A percentile compares a stretch with the other conserved stretches of the same genome.
Conservation (phyloP, 345 rosid genomes). For the Aquilaria yunnanensis region DNA sequence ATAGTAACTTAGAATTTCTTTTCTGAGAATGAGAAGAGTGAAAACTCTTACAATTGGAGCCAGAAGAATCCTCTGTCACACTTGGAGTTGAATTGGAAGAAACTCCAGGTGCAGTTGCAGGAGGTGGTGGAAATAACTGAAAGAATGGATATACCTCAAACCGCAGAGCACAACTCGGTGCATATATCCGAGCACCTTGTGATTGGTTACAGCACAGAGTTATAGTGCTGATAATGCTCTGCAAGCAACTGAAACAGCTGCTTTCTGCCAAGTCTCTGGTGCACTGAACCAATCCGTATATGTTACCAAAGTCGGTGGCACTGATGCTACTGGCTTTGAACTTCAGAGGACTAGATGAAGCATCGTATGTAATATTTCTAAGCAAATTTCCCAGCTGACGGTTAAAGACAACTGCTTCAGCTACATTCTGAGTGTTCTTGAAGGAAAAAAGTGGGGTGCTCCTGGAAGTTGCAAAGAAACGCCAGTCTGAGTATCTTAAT, state of each 20-base stretch:
- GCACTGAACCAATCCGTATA: slow-evolving; percentile 38
- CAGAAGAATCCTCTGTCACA: slow-evolving; percentile 1
- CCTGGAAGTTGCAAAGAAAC: slow-evolving; percentile 21
- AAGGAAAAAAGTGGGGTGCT: not conserved
- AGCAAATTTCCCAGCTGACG: slow-evolving; percentile 16
- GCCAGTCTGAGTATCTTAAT: slow-evolving; percentile 19
- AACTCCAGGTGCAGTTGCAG: slow-evolving; percentile 13
- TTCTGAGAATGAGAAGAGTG: not conserved
- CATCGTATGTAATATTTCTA: slow-evolving; percentile 13
- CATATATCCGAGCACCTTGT: slow-evolving; percentile 13
- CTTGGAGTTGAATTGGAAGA: slow-evolving; percentile 5
- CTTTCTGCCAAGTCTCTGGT: slow-evolving; percentile 20
- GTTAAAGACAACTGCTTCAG: slow-evolving; percentile 12
- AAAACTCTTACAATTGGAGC: slow-evolving; percentile 12
- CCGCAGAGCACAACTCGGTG: slow-evolving; percentile 30
- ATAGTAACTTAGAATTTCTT: not conserved
- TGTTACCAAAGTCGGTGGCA: slow-evolving; percentile 3
- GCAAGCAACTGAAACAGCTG: slow-evolving; percentile 25
- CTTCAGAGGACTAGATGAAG: slow-evolving; percentile 22
- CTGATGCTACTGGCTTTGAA: slow-evolving; percentile 13
- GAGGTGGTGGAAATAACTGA: slow-evolving; percentile 2
- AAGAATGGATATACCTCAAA: slow-evolving; percentile 28
- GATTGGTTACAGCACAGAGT: slow-evolving; percentile 2
- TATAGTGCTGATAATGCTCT: slow-evolving; percentile 11
- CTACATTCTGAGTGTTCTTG: not conserved